Base-by-base conservation (phyloP, 2,329 filamentous ascomycete genomes). In the Alternaria angustiovoidea region DNA sequence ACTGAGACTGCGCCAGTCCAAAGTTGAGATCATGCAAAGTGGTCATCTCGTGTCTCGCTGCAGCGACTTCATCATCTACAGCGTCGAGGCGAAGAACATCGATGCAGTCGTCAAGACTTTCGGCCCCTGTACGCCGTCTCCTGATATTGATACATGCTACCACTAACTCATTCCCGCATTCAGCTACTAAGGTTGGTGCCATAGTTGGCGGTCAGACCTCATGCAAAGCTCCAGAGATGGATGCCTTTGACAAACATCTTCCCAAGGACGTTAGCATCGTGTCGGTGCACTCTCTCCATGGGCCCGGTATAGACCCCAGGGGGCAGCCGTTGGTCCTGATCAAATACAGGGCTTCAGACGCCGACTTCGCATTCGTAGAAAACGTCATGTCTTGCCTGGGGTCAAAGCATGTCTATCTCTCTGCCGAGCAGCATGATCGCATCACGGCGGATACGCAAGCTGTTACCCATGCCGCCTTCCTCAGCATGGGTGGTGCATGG, bases 11-110 rank as follows among this genome's bases (percentile, higher is more conserved):
- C 69, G 77, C 82, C 88, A 94, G 94, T 89, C 86, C 63, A 84
- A 82, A 72, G 83, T 99, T 84, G 89, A 91, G 80, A 95, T 99
- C 74, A 89, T 94, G 78, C 89, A 88, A 79, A 97, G 97, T 87
- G 96, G 96, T 72, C 94, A 98, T 82, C 87, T 94, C 79, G 95
- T 99, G 72, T 97, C 95, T 71, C 89, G 95, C 81, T 89, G 90
- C 80, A 97, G 94, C 89, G 94, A 98, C 85, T 98, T 94, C 80
- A 97, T 97, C 82, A 93, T 99, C 78, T 99, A 99, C 86, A 96
- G 91, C 81, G 95, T 99, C 80, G 94, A 98, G 81, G 95, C 95
- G 63, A 93, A 93, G 72, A 87, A 90, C 67, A 96, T 99, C 79
- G 91, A 93, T 77, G 87, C 86, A 68, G 92, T 97, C 71, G 95